Evolutionary conservation across 164 flowering plant species (phyloP).

Genomic region (Tetracentron sinense): DNA sequence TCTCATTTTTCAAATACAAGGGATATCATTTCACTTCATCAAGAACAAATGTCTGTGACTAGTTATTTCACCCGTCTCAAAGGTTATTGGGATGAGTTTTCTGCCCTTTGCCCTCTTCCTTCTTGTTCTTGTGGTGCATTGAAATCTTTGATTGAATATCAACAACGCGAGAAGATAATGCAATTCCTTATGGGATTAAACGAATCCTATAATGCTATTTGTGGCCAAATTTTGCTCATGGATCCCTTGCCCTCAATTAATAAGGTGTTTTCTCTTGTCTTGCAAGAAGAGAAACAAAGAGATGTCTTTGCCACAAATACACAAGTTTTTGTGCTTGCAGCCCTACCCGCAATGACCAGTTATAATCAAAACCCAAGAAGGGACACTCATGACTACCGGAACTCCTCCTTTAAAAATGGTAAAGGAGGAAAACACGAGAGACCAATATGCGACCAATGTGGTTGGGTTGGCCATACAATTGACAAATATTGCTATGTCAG

Average conservation of each 20-base stretch:
- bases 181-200: not conserved
- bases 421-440: not conserved
- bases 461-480: not conserved
- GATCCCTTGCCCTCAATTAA: too few relatives aligned
- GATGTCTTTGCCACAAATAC: not conserved
- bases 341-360: not conserved
- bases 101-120: too few relatives aligned
- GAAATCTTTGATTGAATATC: not conserved
- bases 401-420: not conserved
- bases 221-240: too few relatives aligned
- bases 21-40: too few relatives aligned
- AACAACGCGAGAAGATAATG: not conserved
- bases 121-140: not conserved
- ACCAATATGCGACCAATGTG: not conserved
- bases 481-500: not conserved
- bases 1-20: too few relatives aligned
- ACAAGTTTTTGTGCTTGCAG: not conserved
- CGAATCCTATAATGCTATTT: too few relatives aligned
- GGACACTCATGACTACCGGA: not conserved
- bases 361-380: not conserved
- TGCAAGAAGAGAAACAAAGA: not conserved
- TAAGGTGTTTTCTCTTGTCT: not conserved
- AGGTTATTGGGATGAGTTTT: too few relatives aligned
- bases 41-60: too few relatives aligned
- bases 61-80: too few relatives aligned